phyloP scores from a whole-genome alignment of 768 basidiomycete species.

The Boletus subcaerulescens region DNA sequence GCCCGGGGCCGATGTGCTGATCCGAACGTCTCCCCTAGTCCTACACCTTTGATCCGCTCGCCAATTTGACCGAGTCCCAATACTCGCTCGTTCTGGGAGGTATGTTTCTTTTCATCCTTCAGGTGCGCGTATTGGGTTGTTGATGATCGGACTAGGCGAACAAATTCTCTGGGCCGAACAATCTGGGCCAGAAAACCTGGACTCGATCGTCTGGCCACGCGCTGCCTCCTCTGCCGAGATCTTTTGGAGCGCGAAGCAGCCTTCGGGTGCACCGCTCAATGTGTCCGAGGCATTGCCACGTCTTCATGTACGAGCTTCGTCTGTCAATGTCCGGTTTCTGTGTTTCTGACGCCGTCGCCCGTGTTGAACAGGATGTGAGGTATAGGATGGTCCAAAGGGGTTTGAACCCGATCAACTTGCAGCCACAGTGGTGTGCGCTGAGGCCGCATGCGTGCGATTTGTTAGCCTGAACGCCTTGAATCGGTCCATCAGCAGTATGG shows the following conservation, averaged over 20 bases:
- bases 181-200: constrained; percentile 41
- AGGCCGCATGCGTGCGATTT: constrained; percentile 46
- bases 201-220: constrained; percentile 47
- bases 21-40: constrained; percentile 24
- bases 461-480: not conserved
- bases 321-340: not conserved
- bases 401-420: constrained; percentile 44
- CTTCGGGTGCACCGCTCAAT: constrained; percentile 33
- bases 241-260: constrained; percentile 48
- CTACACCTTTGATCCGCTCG: constrained; percentile 50
- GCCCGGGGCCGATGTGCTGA: too few relatives aligned
- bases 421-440: constrained; percentile 57
- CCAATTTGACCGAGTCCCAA: constrained; percentile 37
- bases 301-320: constrained; percentile 34
- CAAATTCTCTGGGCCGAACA: constrained; percentile 48
- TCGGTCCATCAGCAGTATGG: not conserved
- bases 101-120: constrained; percentile 3
- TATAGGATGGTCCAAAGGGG: constrained; percentile 51
- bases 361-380: constrained; percentile 36
- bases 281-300: constrained; percentile 43
- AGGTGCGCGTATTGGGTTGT: not conserved
- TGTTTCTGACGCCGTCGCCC: too few relatives aligned
- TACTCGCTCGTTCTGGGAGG: constrained; percentile 38
- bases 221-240: constrained; percentile 48
- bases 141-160: constrained; percentile 26